Base-by-base conservation (phyloP, 768 basidiomycete genomes). In the Gymnopilus junonius region DNA sequence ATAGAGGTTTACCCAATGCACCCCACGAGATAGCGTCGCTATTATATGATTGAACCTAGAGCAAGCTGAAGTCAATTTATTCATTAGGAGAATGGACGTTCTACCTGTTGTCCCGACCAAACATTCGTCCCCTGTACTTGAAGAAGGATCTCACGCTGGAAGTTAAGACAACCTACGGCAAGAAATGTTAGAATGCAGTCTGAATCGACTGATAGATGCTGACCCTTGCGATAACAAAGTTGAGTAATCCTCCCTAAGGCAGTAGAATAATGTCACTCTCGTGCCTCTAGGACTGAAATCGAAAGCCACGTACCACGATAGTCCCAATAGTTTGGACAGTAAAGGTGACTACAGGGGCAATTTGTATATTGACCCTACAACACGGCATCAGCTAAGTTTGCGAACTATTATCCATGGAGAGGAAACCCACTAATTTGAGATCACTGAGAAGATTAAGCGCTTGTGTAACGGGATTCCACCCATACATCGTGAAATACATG, bases 261-360 rank as follows among this genome's bases (percentile, higher is more conserved):
- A n/a, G n/a, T n/a, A n/a, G n/a, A n/a, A n/a, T n/a, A n/a, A n/a
- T n/a, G n/a, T n/a, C n/a, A n/a, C n/a, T n/a, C n/a, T n/a, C n/a
- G n/a, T n/a, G n/a, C n/a, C n/a, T 29, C 20, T 23, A 23, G 11
- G 12, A 29, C 20, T 12, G 17, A 12, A 21, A 1, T 8, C 20
- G 39, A 23, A 25, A 14, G 2, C 12, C 23, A 58, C 73, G 29
- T 65, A 83, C 83, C 29, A 88, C 75, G 35, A 88, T 72, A 15
- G 86, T 82, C 4, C 88, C 87, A 45, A 82, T 67, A 21, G 75
- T 71, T 68, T 89, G 87, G 4, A 84, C 82, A 14, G 74, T 70
- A 67, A 89, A 88, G 4, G 87, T 83, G 43, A 79, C 79, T n/a
- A 84, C 79, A 5, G 87, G 87, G 87, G 84, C 20, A 88, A 78